Evolutionary conservation across 2,329 filamentous ascomycete genomes (phyloP).

Genomic region (Aspergillus jensenii): DNA sequence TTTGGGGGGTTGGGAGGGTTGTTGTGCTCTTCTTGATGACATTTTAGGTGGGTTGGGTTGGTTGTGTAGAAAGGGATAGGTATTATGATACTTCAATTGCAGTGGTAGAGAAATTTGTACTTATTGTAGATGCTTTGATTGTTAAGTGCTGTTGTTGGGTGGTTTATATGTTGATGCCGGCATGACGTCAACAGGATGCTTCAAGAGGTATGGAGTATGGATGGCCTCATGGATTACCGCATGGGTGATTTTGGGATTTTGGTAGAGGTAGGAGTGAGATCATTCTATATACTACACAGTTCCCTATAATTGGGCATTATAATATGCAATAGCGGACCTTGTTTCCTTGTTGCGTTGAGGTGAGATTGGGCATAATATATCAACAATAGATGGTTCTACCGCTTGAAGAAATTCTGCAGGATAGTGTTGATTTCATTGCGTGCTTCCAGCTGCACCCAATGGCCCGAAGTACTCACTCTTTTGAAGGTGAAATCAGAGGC

Average conservation of each 20-base stretch:
- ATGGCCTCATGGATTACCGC: not conserved
- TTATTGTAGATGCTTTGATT: not conserved
- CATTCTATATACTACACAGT: not conserved
- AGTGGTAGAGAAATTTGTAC: not conserved
- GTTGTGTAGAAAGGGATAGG: not conserved
- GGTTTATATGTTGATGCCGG: conserved; percentile 2
- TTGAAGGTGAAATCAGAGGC: conserved; percentile 19
- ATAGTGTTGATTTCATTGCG: conserved; percentile 23
- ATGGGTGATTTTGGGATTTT: not conserved
- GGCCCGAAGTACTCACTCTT: conserved; percentile 17
- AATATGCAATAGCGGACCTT: not conserved
- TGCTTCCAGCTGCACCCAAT: conserved; percentile 28
- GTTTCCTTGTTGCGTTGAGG: not conserved
- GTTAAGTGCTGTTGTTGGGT: not conserved
- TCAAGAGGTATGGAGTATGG: not conserved
- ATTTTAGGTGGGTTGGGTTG: conserved; percentile 15
- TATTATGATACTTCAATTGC: not conserved
- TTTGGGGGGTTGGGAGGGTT: conserved; percentile 35
- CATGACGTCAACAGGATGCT: conserved; percentile 12
- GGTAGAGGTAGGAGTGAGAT: not conserved
- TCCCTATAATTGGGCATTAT: not conserved
- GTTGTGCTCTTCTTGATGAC: conserved; percentile 18
- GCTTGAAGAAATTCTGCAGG: conserved; percentile 17
- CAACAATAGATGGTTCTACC: not conserved
- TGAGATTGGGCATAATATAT: not conserved